phyloP scores from a whole-genome alignment of 306 rosid species.

The Senna siamea region DNA sequence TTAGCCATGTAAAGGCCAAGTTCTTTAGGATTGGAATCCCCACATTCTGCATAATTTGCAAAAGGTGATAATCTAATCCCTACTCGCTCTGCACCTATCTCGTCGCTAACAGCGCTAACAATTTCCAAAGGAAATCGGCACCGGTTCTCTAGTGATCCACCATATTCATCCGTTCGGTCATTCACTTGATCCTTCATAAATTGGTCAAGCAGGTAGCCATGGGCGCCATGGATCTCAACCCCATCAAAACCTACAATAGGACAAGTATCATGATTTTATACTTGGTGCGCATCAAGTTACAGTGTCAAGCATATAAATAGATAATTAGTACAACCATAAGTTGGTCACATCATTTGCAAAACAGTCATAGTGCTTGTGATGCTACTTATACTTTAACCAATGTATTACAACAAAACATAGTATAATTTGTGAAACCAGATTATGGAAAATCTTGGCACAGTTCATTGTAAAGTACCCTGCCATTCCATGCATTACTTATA shows the following conservation, averaged over 20 bases:
- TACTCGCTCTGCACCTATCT: slow-evolving; percentile 66
- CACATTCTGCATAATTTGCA: slow-evolving; percentile 45
- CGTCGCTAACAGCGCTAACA: slow-evolving; percentile 56
- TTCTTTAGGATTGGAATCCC: slow-evolving; percentile 59
- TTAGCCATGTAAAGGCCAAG: slow-evolving; percentile 56
- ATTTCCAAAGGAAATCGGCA: slow-evolving; percentile 60
- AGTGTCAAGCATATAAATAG: no score
- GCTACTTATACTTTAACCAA: not conserved
- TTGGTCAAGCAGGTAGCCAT: slow-evolving; percentile 72
- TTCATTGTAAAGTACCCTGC: not conserved
- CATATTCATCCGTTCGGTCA: slow-evolving; percentile 68
- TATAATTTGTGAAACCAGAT: not conserved
- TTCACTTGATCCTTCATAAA: slow-evolving; percentile 68
- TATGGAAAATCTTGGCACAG: not conserved
- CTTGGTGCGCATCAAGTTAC: not conserved
- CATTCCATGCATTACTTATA: not conserved
- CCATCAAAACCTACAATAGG: slow-evolving; percentile 71
- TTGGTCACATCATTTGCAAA: not conserved
- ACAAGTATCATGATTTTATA: not conserved
- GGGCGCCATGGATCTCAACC: slow-evolving; percentile 73
- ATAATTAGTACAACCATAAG: not conserved
- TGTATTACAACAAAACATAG: not conserved
- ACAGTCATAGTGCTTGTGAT: no score
- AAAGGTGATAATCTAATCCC: slow-evolving; percentile 76
- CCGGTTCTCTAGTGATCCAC: slow-evolving; percentile 73